A percentile compares a stretch with the other conserved stretches of the same genome.
Conservation (phyloP, 2,329 filamentous ascomycete genomes). For the Neofusicoccum sp. region DNA sequence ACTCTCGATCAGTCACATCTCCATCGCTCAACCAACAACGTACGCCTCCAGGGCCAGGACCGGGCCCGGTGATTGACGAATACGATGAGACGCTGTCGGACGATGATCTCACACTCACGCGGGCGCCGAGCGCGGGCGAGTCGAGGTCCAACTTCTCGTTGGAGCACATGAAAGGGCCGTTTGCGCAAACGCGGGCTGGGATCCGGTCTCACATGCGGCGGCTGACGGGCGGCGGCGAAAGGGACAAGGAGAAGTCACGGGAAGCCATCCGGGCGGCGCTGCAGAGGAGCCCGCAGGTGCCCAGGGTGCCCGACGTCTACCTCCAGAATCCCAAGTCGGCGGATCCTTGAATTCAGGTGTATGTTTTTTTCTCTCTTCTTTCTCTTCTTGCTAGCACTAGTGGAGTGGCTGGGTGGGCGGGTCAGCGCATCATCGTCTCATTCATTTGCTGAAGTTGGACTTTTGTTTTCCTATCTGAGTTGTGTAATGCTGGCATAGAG, state of each 20-base stretch:
- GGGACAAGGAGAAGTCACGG: constrained; percentile 32
- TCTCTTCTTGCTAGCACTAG: background rate
- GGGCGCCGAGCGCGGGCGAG: background rate
- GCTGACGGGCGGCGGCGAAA: constrained; percentile 51
- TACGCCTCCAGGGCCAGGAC: constrained; percentile 53
- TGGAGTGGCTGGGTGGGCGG: background rate
- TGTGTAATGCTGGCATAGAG: constrained; percentile 13
- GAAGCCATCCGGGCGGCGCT: constrained; percentile 33
- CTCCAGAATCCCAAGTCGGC: constrained; percentile 25
- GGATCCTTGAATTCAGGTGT: background rate
- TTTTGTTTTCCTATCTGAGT: background rate
- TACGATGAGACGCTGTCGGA: constrained; percentile 74
- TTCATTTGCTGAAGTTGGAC: background rate
- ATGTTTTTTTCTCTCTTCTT: background rate
- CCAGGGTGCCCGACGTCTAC: constrained; percentile 49
- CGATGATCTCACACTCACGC: constrained; percentile 58
- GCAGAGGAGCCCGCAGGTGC: constrained; percentile 47
- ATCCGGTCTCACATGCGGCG: constrained; percentile 59
- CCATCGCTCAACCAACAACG: constrained; percentile 59
- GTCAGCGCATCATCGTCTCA: background rate
- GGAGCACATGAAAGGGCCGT: constrained; percentile 56
- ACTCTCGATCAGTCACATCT: constrained; percentile 81
- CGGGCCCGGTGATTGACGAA: constrained; percentile 60
- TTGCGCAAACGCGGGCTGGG: constrained; percentile 50
- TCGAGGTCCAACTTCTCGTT: constrained; percentile 2